phyloP scores from a whole-genome alignment of 805 yeast genomes.

The Kazachstania taianensis region DNA sequence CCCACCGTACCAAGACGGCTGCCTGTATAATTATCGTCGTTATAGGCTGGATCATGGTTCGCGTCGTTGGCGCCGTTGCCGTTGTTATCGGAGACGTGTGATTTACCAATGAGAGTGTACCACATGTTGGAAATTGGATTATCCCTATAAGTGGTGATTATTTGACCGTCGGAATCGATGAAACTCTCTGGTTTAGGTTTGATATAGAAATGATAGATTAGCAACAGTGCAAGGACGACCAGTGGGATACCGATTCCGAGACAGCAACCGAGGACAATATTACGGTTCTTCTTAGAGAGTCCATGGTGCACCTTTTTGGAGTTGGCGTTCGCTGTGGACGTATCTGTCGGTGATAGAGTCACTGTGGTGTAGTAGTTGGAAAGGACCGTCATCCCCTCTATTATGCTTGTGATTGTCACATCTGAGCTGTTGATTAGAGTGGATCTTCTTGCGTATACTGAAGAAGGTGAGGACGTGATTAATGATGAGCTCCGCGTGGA shows the following conservation, averaged over 20 bases:
- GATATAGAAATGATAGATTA: slow-evolving; percentile 25
- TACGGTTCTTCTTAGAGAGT: slow-evolving; percentile 38
- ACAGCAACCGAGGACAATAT: slow-evolving; percentile 56
- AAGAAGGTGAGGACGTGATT: too few relatives aligned
- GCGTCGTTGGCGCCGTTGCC: too few relatives aligned
- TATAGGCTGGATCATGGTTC: too few relatives aligned
- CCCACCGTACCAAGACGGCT: too few relatives aligned
- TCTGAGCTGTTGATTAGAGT: slow-evolving; percentile 2
- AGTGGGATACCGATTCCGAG: slow-evolving; percentile 65
- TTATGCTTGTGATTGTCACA: slow-evolving; percentile 21
- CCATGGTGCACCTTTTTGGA: slow-evolving; percentile 25
- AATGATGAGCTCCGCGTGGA: too few relatives aligned
- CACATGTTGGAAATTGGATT: slow-evolving; percentile 25
- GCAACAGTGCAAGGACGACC: slow-evolving; percentile 20
- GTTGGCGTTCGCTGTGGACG: slow-evolving; percentile 18
- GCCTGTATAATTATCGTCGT: background rate
- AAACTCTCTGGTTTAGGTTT: slow-evolving; percentile 25
- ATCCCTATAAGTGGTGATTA: slow-evolving; percentile 28
- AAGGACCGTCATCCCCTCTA: slow-evolving; percentile 28
- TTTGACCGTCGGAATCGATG: slow-evolving; percentile 30
- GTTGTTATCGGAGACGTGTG: too few relatives aligned
- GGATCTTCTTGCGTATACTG: slow-evolving; percentile 1
- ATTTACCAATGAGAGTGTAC: slow-evolving; percentile 25
- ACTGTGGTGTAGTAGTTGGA: slow-evolving; percentile 27
- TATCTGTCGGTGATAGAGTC: slow-evolving; percentile 21